Evolutionary conservation across 805 yeast species (phyloP).

Genomic region (Ogataea methylovora): DNA sequence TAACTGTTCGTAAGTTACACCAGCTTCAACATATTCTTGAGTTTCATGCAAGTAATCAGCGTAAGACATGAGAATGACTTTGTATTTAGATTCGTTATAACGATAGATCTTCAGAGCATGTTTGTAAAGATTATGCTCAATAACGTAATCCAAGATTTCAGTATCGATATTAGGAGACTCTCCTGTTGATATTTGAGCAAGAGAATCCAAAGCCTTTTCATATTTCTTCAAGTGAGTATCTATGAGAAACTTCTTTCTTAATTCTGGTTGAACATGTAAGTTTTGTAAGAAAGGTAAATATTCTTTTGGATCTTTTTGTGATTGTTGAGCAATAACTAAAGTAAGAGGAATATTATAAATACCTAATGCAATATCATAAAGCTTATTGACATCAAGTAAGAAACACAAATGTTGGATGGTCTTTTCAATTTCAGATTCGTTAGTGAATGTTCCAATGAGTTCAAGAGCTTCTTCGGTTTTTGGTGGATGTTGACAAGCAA

Average conservation of each 20-base stretch:
- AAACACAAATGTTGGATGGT: conserved; percentile 82
- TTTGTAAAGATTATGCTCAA: conserved; percentile 61
- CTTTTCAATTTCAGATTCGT: conserved; percentile 42
- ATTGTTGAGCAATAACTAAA: conserved; percentile 83
- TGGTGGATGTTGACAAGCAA: conserved; percentile 88
- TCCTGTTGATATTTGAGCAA: conserved; percentile 40
- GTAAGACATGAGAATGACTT: conserved; percentile 46
- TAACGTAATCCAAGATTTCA: conserved; percentile 65
- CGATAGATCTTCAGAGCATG: conserved; percentile 58
- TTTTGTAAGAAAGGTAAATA: conserved; percentile 86
- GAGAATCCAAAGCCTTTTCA: conserved; percentile 61
- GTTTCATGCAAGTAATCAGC: conserved; percentile 54
- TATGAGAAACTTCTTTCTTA: conserved; percentile 66
- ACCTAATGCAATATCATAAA: conserved; percentile 75
- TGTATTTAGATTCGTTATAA: conserved; percentile 47
- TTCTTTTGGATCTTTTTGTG: conserved; percentile 97
- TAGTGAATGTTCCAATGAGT: conserved; percentile 47
- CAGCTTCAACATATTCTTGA: conserved; percentile 68
- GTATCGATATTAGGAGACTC: conserved; percentile 28
- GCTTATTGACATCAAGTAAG: conserved; percentile 77
- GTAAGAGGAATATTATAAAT: conserved; percentile 78
- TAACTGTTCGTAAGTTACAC: conserved; percentile 65
- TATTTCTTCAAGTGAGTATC: conserved; percentile 69
- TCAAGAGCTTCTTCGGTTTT: conserved; percentile 67
- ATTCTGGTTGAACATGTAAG: conserved; percentile 57